Evolutionary conservation across 768 basidiomycete species (phyloP).

Genomic region (Serendipita sp.): DNA sequence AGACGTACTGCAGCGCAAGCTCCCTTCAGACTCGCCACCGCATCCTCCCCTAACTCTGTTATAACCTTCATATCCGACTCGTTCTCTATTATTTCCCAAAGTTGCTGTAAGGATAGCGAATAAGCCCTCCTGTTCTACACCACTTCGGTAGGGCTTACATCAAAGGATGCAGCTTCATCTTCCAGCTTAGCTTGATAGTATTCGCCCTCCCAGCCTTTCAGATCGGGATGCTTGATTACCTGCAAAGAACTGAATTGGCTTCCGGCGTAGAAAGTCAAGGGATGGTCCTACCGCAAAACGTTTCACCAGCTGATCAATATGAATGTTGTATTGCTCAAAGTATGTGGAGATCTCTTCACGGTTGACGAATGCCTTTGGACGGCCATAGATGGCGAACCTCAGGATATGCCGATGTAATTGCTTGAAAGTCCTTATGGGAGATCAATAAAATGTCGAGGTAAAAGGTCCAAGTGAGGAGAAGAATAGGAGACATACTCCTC

Average conservation of each 20-base stretch:
- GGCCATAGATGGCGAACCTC: slow-evolving; percentile 1
- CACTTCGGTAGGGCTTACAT: not conserved
- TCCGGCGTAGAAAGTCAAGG: not conserved
- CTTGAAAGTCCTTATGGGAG: not conserved
- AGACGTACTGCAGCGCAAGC: not conserved
- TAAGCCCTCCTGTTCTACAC: not conserved
- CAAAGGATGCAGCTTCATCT: not conserved
- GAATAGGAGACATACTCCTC: not conserved
- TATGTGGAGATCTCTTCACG: not conserved
- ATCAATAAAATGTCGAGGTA: not conserved
- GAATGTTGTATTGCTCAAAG: not conserved
- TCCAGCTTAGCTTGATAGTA: not conserved
- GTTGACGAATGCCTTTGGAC: slow-evolving; percentile 1
- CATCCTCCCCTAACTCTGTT: not conserved
- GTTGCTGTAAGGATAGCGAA: not conserved
- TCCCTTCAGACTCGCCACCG: not conserved
- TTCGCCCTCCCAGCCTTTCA: not conserved
- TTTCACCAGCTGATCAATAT: not conserved
- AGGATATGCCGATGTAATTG: not conserved
- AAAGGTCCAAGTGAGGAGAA: not conserved
- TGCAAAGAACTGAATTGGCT: not conserved
- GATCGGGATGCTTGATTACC: not conserved
- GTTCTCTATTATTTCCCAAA: not conserved
- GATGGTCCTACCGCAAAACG: not conserved
- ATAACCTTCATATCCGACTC: not conserved